Conservation (phyloP, 2,329 filamentous ascomycete species). For the Aspergillus piperis region DNA sequence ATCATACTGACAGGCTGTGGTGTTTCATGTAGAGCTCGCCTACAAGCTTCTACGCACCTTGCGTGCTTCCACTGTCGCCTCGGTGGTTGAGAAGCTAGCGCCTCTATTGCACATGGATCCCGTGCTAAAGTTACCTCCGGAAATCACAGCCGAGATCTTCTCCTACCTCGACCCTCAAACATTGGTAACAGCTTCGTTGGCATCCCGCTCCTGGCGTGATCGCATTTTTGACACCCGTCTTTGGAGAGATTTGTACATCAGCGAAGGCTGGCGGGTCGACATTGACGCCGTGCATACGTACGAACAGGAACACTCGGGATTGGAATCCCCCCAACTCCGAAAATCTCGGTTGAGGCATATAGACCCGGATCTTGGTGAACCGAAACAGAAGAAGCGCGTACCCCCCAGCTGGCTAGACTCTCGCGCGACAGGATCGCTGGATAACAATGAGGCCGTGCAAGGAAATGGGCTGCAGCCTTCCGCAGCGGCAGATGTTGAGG, state of each 20-base stretch:
- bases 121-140: slow-evolving; percentile 77
- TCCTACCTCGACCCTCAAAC: slow-evolving; percentile 81
- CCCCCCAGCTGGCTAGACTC: slow-evolving; percentile 48
- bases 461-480: slow-evolving; percentile 9
- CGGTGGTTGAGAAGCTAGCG: slow-evolving; percentile 76
- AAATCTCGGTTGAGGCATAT: slow-evolving; percentile 51
- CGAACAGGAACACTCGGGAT: slow-evolving; percentile 56
- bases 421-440: slow-evolving; percentile 30
- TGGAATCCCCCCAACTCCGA: slow-evolving; percentile 40
- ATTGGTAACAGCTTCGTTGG: slow-evolving; percentile 73
- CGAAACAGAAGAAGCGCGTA: slow-evolving; percentile 56
- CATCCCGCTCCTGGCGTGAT: slow-evolving; percentile 79
- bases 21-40: slow-evolving; percentile 65
- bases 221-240: slow-evolving; percentile 79
- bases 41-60: slow-evolving; percentile 76
- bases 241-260: slow-evolving; percentile 80
- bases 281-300: slow-evolving; percentile 64
- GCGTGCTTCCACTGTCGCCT: slow-evolving; percentile 75
- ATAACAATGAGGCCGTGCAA: slow-evolving; percentile 1
- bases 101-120: slow-evolving; percentile 93
- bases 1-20: slow-evolving; percentile 19
- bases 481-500: slow-evolving; percentile 35
- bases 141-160: slow-evolving; percentile 88
- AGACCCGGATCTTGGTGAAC: slow-evolving; percentile 52
- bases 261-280: slow-evolving; percentile 83